phyloP scores from a whole-genome alignment of 1,284 basidiomycete species.

The Leccinum pallidistipes region DNA sequence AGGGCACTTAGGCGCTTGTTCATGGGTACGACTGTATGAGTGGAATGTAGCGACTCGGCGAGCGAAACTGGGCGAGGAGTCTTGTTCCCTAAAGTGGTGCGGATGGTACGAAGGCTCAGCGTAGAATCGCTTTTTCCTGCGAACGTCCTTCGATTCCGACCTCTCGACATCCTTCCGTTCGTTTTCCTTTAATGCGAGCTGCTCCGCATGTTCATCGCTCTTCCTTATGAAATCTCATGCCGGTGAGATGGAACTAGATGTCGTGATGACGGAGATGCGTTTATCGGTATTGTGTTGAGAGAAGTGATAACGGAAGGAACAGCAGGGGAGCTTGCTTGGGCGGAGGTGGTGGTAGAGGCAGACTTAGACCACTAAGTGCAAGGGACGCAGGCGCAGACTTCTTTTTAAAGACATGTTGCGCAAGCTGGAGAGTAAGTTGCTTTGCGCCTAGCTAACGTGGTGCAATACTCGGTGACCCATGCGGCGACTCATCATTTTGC shows the following conservation, averaged over 20 bases:
- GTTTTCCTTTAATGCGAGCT: conserved; percentile 27
- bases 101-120: conserved; percentile 67
- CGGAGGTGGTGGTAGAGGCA: conserved; percentile 33
- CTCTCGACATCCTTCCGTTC: conserved; percentile 41
- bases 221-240: conserved; percentile 37
- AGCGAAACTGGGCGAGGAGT: conserved; percentile 70
- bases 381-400: conserved; percentile 34
- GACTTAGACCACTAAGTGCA: conserved; percentile 25
- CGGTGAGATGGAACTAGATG: conserved; percentile 35
- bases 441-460: conserved; percentile 30
- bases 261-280: conserved; percentile 32
- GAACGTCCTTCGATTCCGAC: conserved; percentile 59
- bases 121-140: conserved; percentile 75
- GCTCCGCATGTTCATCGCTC: conserved; percentile 30
- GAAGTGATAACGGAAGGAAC: conserved; percentile 14
- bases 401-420: conserved; percentile 45
- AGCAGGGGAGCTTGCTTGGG: conserved; percentile 35
- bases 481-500: conserved; percentile 23
- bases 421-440: conserved; percentile 40
- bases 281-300: conserved; percentile 27
- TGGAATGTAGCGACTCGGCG: conserved; percentile 71
- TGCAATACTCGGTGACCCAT: conserved; percentile 26
- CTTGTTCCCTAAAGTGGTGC: conserved; percentile 50
- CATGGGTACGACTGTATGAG: conserved; percentile 61
- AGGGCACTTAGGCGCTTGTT: conserved; percentile 68